Evolutionary conservation across 2,329 filamentous ascomycete species (phyloP).

Genomic region (Didymella segeticola): DNA sequence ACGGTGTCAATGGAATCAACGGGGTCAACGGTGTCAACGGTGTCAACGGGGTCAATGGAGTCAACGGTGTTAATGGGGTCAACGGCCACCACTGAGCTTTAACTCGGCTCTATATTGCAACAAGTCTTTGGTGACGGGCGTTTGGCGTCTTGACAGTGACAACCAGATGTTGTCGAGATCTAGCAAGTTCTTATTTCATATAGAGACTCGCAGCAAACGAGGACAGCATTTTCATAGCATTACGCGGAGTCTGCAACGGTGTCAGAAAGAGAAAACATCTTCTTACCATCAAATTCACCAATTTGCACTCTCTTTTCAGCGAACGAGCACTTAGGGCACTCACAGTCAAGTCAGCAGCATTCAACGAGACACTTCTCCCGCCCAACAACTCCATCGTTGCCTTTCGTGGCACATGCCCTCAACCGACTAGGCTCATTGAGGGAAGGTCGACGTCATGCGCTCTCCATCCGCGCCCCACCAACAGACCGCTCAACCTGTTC

Average conservation of each 20-base stretch:
- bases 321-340: not conserved
- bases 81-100: slow-evolving; percentile 23
- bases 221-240: slow-evolving; percentile 11
- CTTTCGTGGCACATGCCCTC: not conserved
- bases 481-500: slow-evolving; percentile 14
- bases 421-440: not conserved
- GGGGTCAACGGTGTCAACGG: slow-evolving; percentile 20
- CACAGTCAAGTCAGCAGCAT: not conserved
- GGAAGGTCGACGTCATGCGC: slow-evolving; percentile 20
- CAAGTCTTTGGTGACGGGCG: not conserved
- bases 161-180: not conserved
- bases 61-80: slow-evolving; percentile 14
- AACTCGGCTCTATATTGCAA: not conserved
- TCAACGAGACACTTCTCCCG: not conserved
- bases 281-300: not conserved
- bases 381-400: not conserved
- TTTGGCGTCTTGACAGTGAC: slow-evolving; percentile 4
- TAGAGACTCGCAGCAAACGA: not conserved
- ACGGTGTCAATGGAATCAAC: slow-evolving; percentile 23
- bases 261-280: not conserved
- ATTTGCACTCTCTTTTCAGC: not conserved
- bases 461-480: slow-evolving; percentile 19
- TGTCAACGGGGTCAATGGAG: slow-evolving; percentile 22
- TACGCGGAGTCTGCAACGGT: slow-evolving; percentile 6
- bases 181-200: not conserved